Conservation (phyloP, 164 flowering plant genomes). For the Vitis rupestris region DNA sequence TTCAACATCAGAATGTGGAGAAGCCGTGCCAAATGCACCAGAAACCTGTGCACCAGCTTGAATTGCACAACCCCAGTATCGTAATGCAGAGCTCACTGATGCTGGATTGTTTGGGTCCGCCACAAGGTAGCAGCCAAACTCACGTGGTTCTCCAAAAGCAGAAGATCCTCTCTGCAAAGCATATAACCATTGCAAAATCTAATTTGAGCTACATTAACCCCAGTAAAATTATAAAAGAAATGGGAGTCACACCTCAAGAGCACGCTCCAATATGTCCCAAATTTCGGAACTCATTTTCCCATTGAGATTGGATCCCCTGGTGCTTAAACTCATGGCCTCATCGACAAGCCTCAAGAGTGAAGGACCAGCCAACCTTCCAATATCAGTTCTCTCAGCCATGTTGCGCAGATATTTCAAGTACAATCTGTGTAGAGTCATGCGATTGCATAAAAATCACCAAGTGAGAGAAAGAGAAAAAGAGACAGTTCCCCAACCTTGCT, state of each 20-base stretch:
- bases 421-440: conserved; percentile 45
- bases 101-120: conserved; percentile 50
- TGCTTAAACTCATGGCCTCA: conserved; percentile 52
- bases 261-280: conserved; percentile 65
- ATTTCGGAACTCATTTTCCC: conserved; percentile 65
- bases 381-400: conserved; percentile 82
- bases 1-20: conserved; percentile 26
- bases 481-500: conserved; percentile 51
- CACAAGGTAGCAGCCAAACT: conserved; percentile 68
- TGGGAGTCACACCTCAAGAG: conserved; percentile 50
- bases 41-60: conserved; percentile 85
- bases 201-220: conserved; percentile 4
- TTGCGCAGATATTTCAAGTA: conserved; percentile 76
- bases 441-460: conserved; percentile 10
- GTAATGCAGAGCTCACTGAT: conserved; percentile 64
- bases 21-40: conserved; percentile 59
- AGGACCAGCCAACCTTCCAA: conserved; percentile 85
- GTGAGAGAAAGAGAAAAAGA: conserved; percentile 12
- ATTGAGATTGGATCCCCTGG: conserved; percentile 32
- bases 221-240: background rate
- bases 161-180: conserved; percentile 66
- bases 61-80: conserved; percentile 86
- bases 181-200: conserved; percentile 11
- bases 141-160: conserved; percentile 50
- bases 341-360: conserved; percentile 73